These are phyloP conservation scores for Globisporangium abappressorium DNA, from an alignment of 352 stramenopile species.

Conservation along the genomic window DNA sequence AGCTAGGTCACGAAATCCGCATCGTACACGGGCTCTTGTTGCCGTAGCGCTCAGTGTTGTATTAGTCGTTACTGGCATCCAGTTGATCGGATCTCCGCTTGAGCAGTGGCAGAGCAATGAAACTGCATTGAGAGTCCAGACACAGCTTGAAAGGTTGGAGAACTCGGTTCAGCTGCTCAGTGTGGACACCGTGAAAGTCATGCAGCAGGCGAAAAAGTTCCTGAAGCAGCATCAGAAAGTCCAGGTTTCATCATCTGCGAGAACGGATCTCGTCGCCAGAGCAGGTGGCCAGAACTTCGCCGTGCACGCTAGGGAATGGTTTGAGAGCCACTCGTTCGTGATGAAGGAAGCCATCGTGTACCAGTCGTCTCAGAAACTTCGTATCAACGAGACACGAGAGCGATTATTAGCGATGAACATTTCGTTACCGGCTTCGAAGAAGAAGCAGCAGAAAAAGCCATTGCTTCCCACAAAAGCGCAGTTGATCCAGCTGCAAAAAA, in stretches of 20 bases:
- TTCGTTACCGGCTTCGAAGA: constrained; percentile 2
- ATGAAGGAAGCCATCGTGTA: constrained; percentile 14
- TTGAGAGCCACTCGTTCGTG: constrained; percentile 9
- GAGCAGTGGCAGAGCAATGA: constrained; percentile 16
- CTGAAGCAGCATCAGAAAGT: constrained; percentile 16
- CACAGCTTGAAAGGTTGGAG: constrained; percentile 6
- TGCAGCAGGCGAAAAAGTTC: constrained; percentile 11
- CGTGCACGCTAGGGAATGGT: constrained; percentile 8
- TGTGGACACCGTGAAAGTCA: constrained; percentile 10
- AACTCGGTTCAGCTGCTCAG: constrained; percentile 4
- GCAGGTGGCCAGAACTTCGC: constrained; percentile 1
- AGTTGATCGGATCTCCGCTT: constrained; percentile 8
- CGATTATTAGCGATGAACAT: constrained; percentile 16
- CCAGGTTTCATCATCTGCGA: constrained; percentile 7
- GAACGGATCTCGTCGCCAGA: constrained; percentile 11
- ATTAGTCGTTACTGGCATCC: not conserved
- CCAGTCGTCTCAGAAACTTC: constrained; percentile 9
- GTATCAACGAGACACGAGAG: constrained; percentile 10
- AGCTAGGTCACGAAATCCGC: not conserved
- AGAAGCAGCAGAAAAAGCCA: not conserved
- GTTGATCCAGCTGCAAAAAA: constrained; percentile 14
- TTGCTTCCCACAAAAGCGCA: constrained; percentile 8
- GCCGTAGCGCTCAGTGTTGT: not conserved
- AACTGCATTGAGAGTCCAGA: not conserved
- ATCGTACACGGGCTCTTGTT: not conserved